Percentiles rank a stretch among this genome's conserved stretches.
Conservation (phyloP, 768 basidiomycete species). For the Suillus cothurnatus region DNA sequence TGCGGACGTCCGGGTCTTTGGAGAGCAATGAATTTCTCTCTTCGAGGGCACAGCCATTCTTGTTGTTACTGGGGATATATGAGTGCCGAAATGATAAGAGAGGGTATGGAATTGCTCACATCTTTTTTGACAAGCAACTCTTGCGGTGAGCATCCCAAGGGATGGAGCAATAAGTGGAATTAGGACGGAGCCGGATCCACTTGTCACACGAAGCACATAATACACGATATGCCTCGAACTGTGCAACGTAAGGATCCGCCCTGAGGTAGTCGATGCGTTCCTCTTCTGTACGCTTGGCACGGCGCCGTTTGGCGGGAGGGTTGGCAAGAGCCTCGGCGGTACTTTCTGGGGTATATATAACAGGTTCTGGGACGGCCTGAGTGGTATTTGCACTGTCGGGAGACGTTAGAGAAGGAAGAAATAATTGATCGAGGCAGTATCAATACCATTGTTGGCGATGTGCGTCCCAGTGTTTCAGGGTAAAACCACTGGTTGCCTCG, state of each 20-base stretch:
- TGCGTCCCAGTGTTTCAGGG: constrained; percentile 68
- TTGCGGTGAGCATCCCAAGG: constrained; percentile 88
- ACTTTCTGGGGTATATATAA: constrained; percentile 46
- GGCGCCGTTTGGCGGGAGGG: constrained; percentile 62
- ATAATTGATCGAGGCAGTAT: constrained; percentile 9
- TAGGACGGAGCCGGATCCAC: constrained; percentile 84
- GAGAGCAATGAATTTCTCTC: constrained; percentile 60
- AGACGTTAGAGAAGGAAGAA: constrained; percentile 11
- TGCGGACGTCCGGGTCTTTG: constrained; percentile 71
- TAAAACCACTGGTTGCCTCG: constrained; percentile 62
- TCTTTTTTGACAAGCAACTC: constrained; percentile 78
- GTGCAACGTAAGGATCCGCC: constrained; percentile 74
- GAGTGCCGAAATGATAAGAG: constrained; percentile 11
- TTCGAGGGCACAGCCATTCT: constrained; percentile 60
- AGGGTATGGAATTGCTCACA: constrained; percentile 43
- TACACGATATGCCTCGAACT: constrained; percentile 80
- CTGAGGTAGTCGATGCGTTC: constrained; percentile 72
- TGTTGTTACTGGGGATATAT: constrained; percentile 34
- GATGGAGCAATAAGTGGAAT: constrained; percentile 87
- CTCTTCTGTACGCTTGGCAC: constrained; percentile 77
- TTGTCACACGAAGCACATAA: constrained; percentile 81
- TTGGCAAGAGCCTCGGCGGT: constrained; percentile 44
- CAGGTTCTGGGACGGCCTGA: constrained; percentile 36
- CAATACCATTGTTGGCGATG: constrained; percentile 61
- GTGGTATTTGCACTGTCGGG: constrained; percentile 32